Base-by-base conservation (phyloP, 1,139 yeast species). In the Wickerhamomyces sp. region DNA sequence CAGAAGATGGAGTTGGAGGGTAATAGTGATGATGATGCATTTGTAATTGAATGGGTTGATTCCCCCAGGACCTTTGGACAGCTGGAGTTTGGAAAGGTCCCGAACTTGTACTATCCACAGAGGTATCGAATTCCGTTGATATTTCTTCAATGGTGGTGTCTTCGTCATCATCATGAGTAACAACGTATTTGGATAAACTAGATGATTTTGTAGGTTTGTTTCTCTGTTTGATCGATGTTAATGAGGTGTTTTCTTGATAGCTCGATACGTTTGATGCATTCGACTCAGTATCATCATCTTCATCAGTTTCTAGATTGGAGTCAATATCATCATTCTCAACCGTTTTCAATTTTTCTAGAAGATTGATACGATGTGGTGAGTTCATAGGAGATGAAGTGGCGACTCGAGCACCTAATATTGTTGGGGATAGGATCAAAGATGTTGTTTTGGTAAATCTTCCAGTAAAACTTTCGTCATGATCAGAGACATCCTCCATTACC, bases 1-100 rank as follows among this genome's bases (percentile, higher is more conserved):
- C 39, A n/a, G 48, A 31, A 33, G 51, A 33, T 32, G 48, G 37
- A 26, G 51, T 43, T 32, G 49, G 44, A 33, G 57, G 52, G 46
- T 72, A 69, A 50, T 74, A 69, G 51, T 73, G 75, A 54, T 73
- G 77, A 48, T 74, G 76, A 52, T 74, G 78, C 42, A 72, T 63
- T 49, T 68, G 71, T 11, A 68, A 50, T 36, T 57, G 58, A 5
- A 59, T 50, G 3, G 62, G 63, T 23, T 46, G 50, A n/a, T 48
- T 46, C 5, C 46, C 40, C 55, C 54, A 51, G 23, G 49, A 48
- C 7, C 52, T 43, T 32, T 34, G 43, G 35, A 45, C 44, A 37
- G 29, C 27, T 34, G 53, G 49, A 6, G 49, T 53, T 45, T 42
- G 50, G 39, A 46, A 48, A 10, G 7, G 37, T 23, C 26, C 39